Evolutionary conservation across 805 yeast genomes (phyloP), one percentile per base, ranked within the genome.

Genomic region (Yamadazyma philogaea): DNA sequence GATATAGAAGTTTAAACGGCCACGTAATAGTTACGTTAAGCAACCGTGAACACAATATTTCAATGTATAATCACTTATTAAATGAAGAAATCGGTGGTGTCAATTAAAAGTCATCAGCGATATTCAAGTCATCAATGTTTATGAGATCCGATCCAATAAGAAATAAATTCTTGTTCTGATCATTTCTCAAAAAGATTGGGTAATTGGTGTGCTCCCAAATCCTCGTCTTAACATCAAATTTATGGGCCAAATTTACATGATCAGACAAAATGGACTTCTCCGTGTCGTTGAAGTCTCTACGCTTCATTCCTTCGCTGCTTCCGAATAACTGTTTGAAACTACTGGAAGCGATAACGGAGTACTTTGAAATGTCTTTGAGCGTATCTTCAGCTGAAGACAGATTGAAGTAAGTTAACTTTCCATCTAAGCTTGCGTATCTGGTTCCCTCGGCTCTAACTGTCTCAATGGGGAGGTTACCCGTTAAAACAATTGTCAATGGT

Each of bases 191-290:
- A 15, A 54, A 49, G 2, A 58, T 56, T 2, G 90, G 89, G 86
- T 87, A 83, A 40, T 68, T 67, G 1, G 86, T 81, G 8, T 79
- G 79, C 17, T 81, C 90, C 90, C 90, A 84, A 21, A 83, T 63
- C 44, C 91, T 66, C 0, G 87, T 76, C 48, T 70, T 67, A 30
- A 83, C 52, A 7, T 78, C 77, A 34, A 61, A 44, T 2, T 58
- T 51, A 50, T 82, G 87, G 2, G 85, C 82, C 14, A 43, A 36
- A 8, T 60, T 59, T 16, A 77, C 56, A 22, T 47, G 48, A 3
- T 44, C 22, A 17, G 49, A 48, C 22, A 76, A 49, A 12, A 33
- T 51, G 1, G 37, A 44, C 35, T 53, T 44, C 46, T 77, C 78
- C 1, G 53, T 53, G 1, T 45, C 47, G 24, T 57, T 60, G 34